A percentile compares a stretch with the other conserved stretches of the same genome.
These are phyloP conservation scores for Sistotremastrum niveocremeum DNA, from an alignment of 768 basidiomycete species.

Conservation along the genomic window DNA sequence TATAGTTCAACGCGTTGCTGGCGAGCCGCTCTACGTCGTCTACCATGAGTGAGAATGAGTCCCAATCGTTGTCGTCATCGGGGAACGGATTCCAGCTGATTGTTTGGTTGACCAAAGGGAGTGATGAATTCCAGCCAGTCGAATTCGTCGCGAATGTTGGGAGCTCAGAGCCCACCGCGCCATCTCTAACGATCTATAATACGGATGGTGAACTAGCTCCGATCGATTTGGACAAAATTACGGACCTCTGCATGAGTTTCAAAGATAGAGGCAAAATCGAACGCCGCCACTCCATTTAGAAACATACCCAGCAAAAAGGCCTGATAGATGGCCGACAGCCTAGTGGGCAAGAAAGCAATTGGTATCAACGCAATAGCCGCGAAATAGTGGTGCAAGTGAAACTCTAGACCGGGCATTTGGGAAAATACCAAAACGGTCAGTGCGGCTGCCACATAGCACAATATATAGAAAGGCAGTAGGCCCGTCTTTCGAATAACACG, in stretches of 20 bases:
- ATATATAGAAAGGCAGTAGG: slow-evolving; percentile 63
- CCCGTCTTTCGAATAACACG: slow-evolving; percentile 78
- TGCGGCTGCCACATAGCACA: slow-evolving; percentile 60
- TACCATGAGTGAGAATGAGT: slow-evolving; percentile 67
- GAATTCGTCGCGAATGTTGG: slow-evolving; percentile 66
- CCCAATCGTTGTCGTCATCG: slow-evolving; percentile 33
- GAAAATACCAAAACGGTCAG: slow-evolving; percentile 53
- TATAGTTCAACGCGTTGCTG: slow-evolving; percentile 59
- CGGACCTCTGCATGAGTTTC: slow-evolving; percentile 60
- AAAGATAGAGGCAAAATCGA: slow-evolving; percentile 67
- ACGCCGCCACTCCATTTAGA: slow-evolving; percentile 65
- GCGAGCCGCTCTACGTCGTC: slow-evolving; percentile 75
- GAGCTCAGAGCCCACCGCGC: slow-evolving; percentile 49
- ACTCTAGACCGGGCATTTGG: slow-evolving; percentile 49
- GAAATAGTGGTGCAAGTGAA: slow-evolving; percentile 78
- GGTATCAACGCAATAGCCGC: slow-evolving; percentile 63
- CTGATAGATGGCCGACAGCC: slow-evolving; percentile 67
- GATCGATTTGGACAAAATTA: slow-evolving; percentile 8
- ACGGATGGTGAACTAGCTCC: slow-evolving; percentile 1
- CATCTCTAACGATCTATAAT: slow-evolving; percentile 57
- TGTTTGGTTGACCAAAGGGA: slow-evolving; percentile 39
- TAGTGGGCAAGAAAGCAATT: slow-evolving; percentile 69
- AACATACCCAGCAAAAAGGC: slow-evolving; percentile 76
- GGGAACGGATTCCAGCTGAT: slow-evolving; percentile 44
- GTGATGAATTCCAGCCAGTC: slow-evolving; percentile 43